Conservation (phyloP, 192 early-diverging fungal species). For the Gigaspora rosea region DNA sequence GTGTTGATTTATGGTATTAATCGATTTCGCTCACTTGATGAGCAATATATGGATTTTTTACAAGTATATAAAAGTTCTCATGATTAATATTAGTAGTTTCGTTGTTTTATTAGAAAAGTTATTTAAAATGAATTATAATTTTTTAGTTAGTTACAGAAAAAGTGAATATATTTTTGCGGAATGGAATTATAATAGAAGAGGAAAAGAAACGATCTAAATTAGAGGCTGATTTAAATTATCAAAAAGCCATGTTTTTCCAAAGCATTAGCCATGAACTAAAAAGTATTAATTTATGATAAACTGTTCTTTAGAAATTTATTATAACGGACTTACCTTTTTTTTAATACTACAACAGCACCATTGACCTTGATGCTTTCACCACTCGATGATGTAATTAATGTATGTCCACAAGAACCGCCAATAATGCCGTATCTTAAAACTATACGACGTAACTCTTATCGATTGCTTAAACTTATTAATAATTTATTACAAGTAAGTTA, state of each 20-base stretch:
- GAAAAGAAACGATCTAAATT: conserved; percentile 40
- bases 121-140: too few species aligned
- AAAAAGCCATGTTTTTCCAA: too few species aligned
- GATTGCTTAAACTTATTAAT: too few species aligned
- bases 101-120: not conserved
- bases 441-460: conserved; percentile 50
- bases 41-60: conserved; percentile 35
- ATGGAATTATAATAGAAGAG: conserved; percentile 41
- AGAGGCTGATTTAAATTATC: conserved; percentile 35
- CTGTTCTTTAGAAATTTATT: not conserved
- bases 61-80: conserved; percentile 2
- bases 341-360: conserved; percentile 38
- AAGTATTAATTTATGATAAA: conserved; percentile 21
- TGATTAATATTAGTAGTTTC: not conserved
- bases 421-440: conserved; percentile 39
- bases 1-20: not conserved
- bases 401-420: conserved; percentile 34
- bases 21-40: too few species aligned
- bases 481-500: conserved; percentile 23
- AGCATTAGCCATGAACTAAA: too few species aligned
- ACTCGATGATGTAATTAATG: conserved; percentile 47
- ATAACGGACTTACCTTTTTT: not conserved
- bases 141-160: conserved; percentile 37
- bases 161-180: conserved; percentile 36
- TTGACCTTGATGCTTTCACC: conserved; percentile 33